phyloP scores from a whole-genome alignment of 306 rosid genomes.

The Vigna radiata region DNA sequence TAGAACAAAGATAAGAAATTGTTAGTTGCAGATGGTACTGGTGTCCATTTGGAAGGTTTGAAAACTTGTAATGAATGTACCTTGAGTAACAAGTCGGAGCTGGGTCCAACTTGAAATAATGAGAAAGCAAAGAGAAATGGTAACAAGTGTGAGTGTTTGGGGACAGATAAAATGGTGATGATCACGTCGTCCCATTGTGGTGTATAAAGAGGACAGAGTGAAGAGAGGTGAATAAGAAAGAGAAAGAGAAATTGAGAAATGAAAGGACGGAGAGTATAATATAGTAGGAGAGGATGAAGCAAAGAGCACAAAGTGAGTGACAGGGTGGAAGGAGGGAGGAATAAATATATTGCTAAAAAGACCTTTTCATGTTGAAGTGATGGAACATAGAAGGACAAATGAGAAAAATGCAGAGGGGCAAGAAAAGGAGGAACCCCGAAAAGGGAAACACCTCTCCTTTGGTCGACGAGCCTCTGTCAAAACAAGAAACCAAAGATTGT shows the following conservation, averaged over 20 bases:
- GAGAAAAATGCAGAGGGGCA: conserved; percentile 62
- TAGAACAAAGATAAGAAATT: conserved; percentile 31
- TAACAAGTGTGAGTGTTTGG: conserved; percentile 43
- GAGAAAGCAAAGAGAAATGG: conserved; percentile 61
- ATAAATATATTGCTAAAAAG: conserved; percentile 31
- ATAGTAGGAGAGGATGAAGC: conserved; percentile 2
- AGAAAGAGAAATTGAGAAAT: conserved; percentile 14
- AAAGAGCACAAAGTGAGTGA: conserved; percentile 41
- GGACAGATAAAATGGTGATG: conserved; percentile 40
- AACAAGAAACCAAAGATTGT: conserved; percentile 45
- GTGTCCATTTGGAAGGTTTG: conserved; percentile 15
- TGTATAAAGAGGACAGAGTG: conserved; percentile 14
- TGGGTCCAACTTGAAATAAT: conserved; percentile 64
- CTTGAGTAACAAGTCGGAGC: conserved; percentile 65
- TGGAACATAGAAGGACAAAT: conserved; percentile 77
- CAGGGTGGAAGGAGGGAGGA: conserved; percentile 18
- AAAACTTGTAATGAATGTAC: conserved; percentile 48
- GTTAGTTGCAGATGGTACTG: conserved; percentile 11
- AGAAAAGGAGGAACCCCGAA: conserved; percentile 55
- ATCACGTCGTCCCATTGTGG: conserved; percentile 51
- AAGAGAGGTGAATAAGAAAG: conserved; percentile 38
- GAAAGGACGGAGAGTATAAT: conserved; percentile 33
- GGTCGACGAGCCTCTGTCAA: conserved; percentile 56
- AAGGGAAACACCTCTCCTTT: conserved; percentile 56
- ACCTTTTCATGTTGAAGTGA: conserved; percentile 56